A percentile compares a stretch with the other conserved stretches of the same genome.
phyloP scores from a whole-genome alignment of 768 basidiomycete species.

The Naganishia vaughanmartiniae region DNA sequence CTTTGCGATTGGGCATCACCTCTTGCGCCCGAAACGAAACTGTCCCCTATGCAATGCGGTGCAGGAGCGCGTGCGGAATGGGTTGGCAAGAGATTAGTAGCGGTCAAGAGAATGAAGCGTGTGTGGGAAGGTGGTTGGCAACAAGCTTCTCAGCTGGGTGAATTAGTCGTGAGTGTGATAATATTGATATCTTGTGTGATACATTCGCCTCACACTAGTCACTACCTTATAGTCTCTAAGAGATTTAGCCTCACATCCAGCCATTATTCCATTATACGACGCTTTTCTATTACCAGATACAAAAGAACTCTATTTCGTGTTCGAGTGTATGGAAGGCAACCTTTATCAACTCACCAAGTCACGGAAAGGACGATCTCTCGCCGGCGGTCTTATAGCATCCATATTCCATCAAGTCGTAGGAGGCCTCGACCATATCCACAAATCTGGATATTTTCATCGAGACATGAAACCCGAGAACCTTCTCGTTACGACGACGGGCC shows the following conservation, averaged over 20 bases:
- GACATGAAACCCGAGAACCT: conserved; percentile 99
- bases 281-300: conserved; percentile 94
- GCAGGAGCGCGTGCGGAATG: conserved; percentile 90
- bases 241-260: conserved; percentile 88
- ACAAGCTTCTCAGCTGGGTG: conserved; percentile 90
- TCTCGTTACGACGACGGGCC: conserved; percentile 93
- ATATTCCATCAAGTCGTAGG: conserved; percentile 88
- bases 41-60: conserved; percentile 94
- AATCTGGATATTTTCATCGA: conserved; percentile 91
- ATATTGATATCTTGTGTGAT: not conserved
- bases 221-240: conserved; percentile 74
- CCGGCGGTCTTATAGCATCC: conserved; percentile 92
- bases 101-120: conserved; percentile 97
- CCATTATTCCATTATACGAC: conserved; percentile 98
- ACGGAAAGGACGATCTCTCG: conserved; percentile 87
- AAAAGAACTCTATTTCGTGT: conserved; percentile 97
- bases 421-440: conserved; percentile 89
- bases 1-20: conserved; percentile 98
- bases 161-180: conserved; percentile 59
- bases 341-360: conserved; percentile 98
- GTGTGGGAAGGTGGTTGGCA: conserved; percentile 98
- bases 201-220: not conserved
- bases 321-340: conserved; percentile 99
- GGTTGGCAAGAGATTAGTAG: conserved; percentile 88
- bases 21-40: conserved; percentile 81